Evolutionary conservation across 352 stramenopile genomes (phyloP).

Genomic region (Pythium sukuiense): DNA sequence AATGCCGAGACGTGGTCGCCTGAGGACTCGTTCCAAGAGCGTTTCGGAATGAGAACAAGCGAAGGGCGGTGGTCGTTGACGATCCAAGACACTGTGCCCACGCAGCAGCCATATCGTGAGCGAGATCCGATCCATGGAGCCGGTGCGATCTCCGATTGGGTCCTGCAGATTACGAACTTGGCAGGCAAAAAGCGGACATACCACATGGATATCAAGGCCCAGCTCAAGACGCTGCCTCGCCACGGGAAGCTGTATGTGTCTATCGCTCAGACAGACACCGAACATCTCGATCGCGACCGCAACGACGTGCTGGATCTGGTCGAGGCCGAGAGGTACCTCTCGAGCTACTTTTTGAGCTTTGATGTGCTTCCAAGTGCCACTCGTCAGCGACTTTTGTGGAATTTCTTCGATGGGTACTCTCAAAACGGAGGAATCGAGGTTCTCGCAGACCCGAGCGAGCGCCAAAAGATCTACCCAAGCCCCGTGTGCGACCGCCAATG

Average conservation of each 20-base stretch:
- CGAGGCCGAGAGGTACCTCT: conserved; percentile 55
- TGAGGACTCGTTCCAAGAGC: conserved; percentile 56
- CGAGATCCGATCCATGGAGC: conserved; percentile 28
- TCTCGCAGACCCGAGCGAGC: conserved; percentile 46
- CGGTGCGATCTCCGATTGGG: conserved; percentile 74
- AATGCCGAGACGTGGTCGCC: conserved; percentile 53
- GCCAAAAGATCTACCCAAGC: conserved; percentile 50
- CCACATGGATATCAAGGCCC: conserved; percentile 67
- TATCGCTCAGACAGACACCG: conserved; percentile 53
- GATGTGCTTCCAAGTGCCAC: conserved; percentile 34
- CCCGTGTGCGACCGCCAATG: conserved; percentile 49
- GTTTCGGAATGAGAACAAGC: conserved; percentile 47
- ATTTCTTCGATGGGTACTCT: conserved; percentile 53
- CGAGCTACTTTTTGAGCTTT: conserved; percentile 54
- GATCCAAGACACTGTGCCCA: conserved; percentile 40
- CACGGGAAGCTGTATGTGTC: conserved; percentile 65
- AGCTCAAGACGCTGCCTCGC: conserved; percentile 62
- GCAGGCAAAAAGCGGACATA: conserved; percentile 51
- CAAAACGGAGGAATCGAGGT: conserved; percentile 47
- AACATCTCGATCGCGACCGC: conserved; percentile 62
- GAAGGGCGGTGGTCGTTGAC: conserved; percentile 62
- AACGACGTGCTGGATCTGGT: conserved; percentile 57
- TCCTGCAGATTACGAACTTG: conserved; percentile 62
- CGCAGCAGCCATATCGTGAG: conserved; percentile 1
- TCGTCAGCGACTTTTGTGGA: conserved; percentile 42